Conservation (phyloP, 306 rosid species). For the Citrullus mucosospermus region DNA sequence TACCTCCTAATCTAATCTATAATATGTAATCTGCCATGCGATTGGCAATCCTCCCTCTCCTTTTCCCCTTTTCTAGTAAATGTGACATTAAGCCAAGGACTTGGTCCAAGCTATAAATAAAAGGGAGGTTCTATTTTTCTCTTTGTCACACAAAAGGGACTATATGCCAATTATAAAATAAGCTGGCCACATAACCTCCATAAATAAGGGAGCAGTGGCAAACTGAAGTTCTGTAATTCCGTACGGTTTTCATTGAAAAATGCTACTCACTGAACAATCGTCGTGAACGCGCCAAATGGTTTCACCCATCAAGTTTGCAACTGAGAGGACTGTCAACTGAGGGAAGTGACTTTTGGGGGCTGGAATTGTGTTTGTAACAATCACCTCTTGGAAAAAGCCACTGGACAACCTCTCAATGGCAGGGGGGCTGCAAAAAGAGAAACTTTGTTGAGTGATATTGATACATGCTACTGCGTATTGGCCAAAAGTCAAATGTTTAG, state of each 20-base stretch:
- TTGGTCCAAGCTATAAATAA: neutral
- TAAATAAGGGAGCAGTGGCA: neutral
- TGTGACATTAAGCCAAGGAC: neutral
- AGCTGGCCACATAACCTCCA: neutral
- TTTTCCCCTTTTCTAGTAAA: neutral
- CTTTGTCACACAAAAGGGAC: neutral
- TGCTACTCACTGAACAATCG: constrained; percentile 94
- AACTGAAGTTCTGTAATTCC: neutral
- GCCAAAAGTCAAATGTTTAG: too few relatives aligned
- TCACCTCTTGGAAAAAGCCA: constrained; percentile 92
- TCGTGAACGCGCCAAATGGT: constrained; percentile 99
- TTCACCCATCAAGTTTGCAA: constrained; percentile 95
- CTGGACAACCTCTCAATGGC: constrained; percentile 87
- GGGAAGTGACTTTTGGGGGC: constrained; percentile 80
- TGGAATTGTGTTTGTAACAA: constrained; percentile 84
- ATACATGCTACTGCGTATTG: neutral
- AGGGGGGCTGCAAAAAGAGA: constrained; percentile 61
- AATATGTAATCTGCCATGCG: neutral
- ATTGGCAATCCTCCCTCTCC: neutral
- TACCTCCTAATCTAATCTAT: neutral
- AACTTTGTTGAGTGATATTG: neutral
- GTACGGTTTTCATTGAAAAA: constrained; percentile 31
- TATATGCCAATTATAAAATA: neutral
- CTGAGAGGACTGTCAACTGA: constrained; percentile 80
- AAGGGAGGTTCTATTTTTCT: neutral